These are phyloP conservation scores for Arachnomyces sp. DNA, from an alignment of 2,329 filamentous ascomycete genomes.

Conservation along the genomic window DNA sequence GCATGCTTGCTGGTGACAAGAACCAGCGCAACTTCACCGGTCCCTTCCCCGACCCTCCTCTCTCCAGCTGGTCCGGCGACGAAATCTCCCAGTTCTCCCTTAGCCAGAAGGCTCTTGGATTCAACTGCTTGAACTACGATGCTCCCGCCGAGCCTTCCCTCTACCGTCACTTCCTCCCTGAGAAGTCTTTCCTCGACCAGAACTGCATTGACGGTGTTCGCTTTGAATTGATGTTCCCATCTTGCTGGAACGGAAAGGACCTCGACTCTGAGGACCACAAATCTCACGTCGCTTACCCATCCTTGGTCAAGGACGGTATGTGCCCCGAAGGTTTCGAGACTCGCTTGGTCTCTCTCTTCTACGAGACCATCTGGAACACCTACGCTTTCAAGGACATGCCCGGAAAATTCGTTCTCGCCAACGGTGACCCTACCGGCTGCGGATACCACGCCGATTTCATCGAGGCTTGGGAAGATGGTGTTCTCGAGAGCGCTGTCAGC, in stretches of 20 bases:
- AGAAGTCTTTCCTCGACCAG: constrained; percentile 68
- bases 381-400: constrained; percentile 51
- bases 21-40: constrained; percentile 60
- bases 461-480: constrained; percentile 62
- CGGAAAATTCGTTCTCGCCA: constrained; percentile 67
- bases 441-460: constrained; percentile 76
- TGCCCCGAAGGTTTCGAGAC: constrained; percentile 63
- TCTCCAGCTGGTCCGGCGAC: constrained; percentile 59
- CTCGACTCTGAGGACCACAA: constrained; percentile 46
- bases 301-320: constrained; percentile 63
- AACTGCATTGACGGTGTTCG: constrained; percentile 77
- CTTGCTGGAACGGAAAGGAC: constrained; percentile 74
- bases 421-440: constrained; percentile 67
- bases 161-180: constrained; percentile 71
- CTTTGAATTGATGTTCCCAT: constrained; percentile 79
- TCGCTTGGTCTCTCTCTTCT: constrained; percentile 68
- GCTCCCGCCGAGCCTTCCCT: constrained; percentile 60
- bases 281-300: constrained; percentile 68
- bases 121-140: constrained; percentile 87
- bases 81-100: constrained; percentile 63
- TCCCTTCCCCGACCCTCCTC: constrained; percentile 57
- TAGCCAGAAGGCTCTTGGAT: constrained; percentile 73
- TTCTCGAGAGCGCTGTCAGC: constrained; percentile 64
- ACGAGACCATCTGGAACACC: constrained; percentile 77
- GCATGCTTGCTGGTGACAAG: constrained; percentile 72